Evolutionary conservation across 1,139 yeast genomes (phyloP).

Genomic region (Saccharomyces hybrid): DNA sequence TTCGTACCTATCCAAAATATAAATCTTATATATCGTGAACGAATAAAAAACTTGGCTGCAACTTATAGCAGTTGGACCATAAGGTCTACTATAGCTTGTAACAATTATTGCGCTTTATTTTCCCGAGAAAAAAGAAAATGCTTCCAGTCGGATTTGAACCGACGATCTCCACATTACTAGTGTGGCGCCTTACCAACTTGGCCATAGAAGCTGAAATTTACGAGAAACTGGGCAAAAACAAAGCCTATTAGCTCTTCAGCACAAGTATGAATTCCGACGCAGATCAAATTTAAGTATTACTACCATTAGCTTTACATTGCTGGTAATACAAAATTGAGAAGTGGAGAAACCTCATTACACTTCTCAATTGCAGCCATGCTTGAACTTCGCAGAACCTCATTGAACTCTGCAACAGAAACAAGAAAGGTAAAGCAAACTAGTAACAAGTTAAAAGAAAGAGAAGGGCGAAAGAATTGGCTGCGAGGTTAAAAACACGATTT

Average conservation of each 20-base stretch:
- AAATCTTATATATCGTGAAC: background rate
- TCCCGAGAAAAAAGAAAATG: conserved; percentile 11
- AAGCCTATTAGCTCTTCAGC: background rate
- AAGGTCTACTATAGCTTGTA: background rate
- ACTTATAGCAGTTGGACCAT: background rate
- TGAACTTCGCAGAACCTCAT: background rate
- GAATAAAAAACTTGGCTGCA: background rate
- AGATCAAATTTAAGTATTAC: background rate
- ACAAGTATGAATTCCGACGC: background rate
- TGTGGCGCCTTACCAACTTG: conserved; percentile 37
- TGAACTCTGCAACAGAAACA: background rate
- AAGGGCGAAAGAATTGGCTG: background rate
- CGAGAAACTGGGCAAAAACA: background rate
- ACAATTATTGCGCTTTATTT: background rate
- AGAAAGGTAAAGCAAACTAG: background rate
- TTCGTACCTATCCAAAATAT: background rate
- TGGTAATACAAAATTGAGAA: background rate
- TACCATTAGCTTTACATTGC: background rate
- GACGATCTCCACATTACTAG: conserved; percentile 36
- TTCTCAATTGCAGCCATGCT: background rate
- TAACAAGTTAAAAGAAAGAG: background rate
- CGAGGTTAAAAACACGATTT: background rate
- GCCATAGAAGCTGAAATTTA: conserved; percentile 29
- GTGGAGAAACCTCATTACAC: background rate
- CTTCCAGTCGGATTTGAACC: conserved; percentile 35